phyloP scores from a whole-genome alignment of 371 early-diverging fungal species.

The Apophysomyces sp. region DNA sequence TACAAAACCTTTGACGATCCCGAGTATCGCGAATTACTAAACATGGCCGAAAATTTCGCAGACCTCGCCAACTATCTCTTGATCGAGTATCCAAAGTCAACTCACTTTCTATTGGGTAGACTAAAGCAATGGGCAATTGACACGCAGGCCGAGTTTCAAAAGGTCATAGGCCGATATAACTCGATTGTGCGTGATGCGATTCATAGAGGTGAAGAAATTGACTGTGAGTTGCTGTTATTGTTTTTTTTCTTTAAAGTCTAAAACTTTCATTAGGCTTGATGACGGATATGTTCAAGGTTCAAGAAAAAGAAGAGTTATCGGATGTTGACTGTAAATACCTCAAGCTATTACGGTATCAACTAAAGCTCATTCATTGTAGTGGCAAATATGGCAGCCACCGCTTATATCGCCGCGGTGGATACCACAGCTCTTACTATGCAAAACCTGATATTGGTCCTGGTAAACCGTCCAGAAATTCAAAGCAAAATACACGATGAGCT shows the following conservation, averaged over 20 bases:
- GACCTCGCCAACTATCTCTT: neutral
- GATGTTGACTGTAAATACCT: conserved; percentile 6
- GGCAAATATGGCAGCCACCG: neutral
- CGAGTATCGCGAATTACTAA: neutral
- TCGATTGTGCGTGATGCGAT: neutral
- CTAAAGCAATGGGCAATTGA: neutral
- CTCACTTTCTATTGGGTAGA: neutral
- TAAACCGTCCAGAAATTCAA: neutral
- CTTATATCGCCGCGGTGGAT: neutral
- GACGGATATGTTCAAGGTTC: neutral
- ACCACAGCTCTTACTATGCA: neutral
- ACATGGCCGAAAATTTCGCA: neutral
- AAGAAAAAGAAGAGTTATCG: conserved; percentile 6
- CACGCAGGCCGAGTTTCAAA: neutral
- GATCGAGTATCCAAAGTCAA: neutral
- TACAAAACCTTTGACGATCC: neutral
- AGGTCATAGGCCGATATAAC: neutral
- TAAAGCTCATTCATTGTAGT: neutral
- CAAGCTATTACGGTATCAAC: no score
- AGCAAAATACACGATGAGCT: neutral
- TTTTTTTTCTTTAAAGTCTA: neutral
- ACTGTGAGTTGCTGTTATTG: neutral
- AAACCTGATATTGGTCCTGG: neutral
- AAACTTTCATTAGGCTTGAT: neutral
- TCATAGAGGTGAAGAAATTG: neutral